Evolutionary conservation across 495 filamentous ascomycete genomes (phyloP).

Genomic region (Arthonia radiata): DNA sequence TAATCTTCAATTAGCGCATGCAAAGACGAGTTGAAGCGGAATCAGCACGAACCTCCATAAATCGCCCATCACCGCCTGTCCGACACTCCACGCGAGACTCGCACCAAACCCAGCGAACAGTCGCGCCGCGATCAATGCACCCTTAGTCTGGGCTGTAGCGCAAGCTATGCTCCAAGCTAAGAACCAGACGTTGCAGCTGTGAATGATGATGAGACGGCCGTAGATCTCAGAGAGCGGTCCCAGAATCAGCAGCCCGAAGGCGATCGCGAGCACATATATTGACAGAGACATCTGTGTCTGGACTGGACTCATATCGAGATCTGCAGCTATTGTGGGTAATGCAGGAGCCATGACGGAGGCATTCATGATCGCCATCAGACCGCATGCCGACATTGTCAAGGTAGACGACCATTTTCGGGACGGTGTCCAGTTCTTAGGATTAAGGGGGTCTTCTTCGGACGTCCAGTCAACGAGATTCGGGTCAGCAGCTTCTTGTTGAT

Average conservation of each 20-base stretch:
- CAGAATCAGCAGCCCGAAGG: slow-evolving; percentile 20
- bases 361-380: slow-evolving; percentile 13
- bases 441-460: too few species aligned
- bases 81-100: too few species aligned
- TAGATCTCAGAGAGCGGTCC: slow-evolving; percentile 24
- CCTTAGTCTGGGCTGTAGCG: slow-evolving; percentile 13
- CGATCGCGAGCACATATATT: slow-evolving; percentile 27
- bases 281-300: slow-evolving; percentile 20
- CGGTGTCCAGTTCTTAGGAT: too few species aligned
- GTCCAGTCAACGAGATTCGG: too few species aligned
- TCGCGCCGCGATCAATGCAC: slow-evolving; percentile 11
- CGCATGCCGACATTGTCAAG: too few species aligned
- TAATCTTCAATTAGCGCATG: too few species aligned
- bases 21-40: too few species aligned
- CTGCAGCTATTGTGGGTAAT: slow-evolving; percentile 12
- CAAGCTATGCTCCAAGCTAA: slow-evolving; percentile 16
- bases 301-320: slow-evolving; percentile 12
- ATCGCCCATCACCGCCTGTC: too few species aligned
- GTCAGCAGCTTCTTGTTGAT: too few species aligned
- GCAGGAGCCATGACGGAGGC: slow-evolving; percentile 17
- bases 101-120: slow-evolving; percentile 15
- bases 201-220: slow-evolving; percentile 13
- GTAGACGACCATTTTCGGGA: too few species aligned
- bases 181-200: slow-evolving; percentile 12
- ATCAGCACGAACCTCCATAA: too few species aligned